phyloP scores from a whole-genome alignment of 2,329 filamentous ascomycete genomes.

The Lachnum nothofagi region DNA sequence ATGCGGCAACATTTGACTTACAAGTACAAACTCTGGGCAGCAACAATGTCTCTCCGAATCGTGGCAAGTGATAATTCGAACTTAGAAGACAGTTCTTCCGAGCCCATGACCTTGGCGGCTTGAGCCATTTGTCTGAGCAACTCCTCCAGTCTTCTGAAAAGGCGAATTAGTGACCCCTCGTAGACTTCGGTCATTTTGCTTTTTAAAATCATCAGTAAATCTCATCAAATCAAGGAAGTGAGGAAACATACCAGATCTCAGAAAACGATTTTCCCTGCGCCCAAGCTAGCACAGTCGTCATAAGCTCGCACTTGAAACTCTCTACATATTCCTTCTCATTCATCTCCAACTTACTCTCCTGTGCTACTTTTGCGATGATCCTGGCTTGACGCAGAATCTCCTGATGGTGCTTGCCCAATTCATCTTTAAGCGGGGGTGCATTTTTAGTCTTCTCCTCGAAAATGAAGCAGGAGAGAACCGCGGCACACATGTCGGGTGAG shows the following conservation, averaged over 20 bases:
- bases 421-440: conserved; percentile 72
- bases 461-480: conserved; percentile 87
- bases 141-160: conserved; percentile 94
- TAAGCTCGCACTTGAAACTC: conserved; percentile 87
- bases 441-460: conserved; percentile 94
- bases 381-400: conserved; percentile 84
- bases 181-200: conserved; percentile 99
- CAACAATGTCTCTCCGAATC: conserved; percentile 89
- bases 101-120: conserved; percentile 96
- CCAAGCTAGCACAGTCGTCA: conserved; percentile 95
- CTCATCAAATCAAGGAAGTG: too few relatives aligned
- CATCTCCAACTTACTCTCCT: conserved; percentile 88
- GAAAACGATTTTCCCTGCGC: conserved; percentile 84
- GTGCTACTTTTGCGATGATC: conserved; percentile 85
- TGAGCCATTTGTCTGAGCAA: conserved; percentile 91
- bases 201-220: conserved; percentile 19
- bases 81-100: conserved; percentile 84
- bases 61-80: conserved; percentile 82
- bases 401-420: conserved; percentile 77
- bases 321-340: conserved; percentile 92
- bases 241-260: conserved; percentile 85
- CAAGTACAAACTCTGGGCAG: conserved; percentile 87
- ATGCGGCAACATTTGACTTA: conserved; percentile 39
- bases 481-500: conserved; percentile 78
- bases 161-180: conserved; percentile 90